Percentiles rank a stretch among this genome's conserved stretches.
Evolutionary conservation across 768 basidiomycete species (phyloP).

Genomic region (Gymnopilus junonius): DNA sequence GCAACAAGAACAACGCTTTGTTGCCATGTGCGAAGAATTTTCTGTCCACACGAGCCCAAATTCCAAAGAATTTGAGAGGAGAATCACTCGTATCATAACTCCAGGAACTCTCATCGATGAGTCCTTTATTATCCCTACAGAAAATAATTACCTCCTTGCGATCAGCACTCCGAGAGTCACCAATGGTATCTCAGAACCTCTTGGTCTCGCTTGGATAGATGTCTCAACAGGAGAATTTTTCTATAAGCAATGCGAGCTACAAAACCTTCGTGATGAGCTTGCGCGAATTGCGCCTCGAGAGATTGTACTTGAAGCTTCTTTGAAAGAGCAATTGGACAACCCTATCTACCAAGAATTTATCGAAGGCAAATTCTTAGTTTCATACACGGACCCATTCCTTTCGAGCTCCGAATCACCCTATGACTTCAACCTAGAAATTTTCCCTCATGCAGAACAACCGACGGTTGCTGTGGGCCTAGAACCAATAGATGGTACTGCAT

Average conservation of each 20-base stretch:
- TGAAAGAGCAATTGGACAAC: slow-evolving; percentile 43
- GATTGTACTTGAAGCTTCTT: slow-evolving; percentile 55
- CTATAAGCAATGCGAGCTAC: slow-evolving; percentile 60
- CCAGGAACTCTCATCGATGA: slow-evolving; percentile 96
- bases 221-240: slow-evolving; percentile 95
- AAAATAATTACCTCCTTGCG: slow-evolving; percentile 90
- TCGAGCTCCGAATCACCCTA: neutral
- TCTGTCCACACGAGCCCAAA: slow-evolving; percentile 50
- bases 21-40: slow-evolving; percentile 95
- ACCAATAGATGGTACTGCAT: neutral
- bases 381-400: slow-evolving; percentile 39
- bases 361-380: slow-evolving; percentile 60
- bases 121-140: slow-evolving; percentile 80
- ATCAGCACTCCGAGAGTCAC: slow-evolving; percentile 33
- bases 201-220: slow-evolving; percentile 94
- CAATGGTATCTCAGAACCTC: slow-evolving; percentile 15
- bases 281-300: slow-evolving; percentile 82
- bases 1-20: slow-evolving; percentile 80
- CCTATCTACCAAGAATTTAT: slow-evolving; percentile 51
- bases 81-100: slow-evolving; percentile 86
- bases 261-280: slow-evolving; percentile 77
- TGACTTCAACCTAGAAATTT: neutral
- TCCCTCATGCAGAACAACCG: neutral
- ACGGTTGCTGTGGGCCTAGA: neutral
- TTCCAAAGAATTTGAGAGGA: slow-evolving; percentile 72